Base-by-base conservation (phyloP, 257 asterid species). In the Jasminum sambac region DNA sequence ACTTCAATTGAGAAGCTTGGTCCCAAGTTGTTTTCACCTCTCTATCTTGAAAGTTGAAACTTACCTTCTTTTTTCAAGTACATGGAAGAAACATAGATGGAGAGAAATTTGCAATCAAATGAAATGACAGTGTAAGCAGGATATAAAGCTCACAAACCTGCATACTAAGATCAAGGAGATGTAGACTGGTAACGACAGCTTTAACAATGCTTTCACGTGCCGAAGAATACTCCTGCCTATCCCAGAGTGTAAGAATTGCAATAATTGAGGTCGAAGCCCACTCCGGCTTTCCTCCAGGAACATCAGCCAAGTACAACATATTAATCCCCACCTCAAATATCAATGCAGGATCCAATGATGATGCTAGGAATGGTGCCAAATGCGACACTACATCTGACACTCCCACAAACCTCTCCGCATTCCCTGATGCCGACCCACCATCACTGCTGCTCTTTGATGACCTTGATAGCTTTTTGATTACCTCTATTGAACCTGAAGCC, bases 181-280 rank as follows among this genome's bases (percentile, higher is more conserved):
- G 98, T 84, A 91, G 76, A 78, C 87, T 89, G 41, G 88, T 91
- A 58, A 91, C 98, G 5, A 89, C 96, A 73, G 98, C 96, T 82
- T 95, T 87, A 43, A 91, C 97, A 21, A 89, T 91, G 79, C 93
- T 91, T 83, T 91, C 98, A 5, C 96, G 84, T 3, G 95, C 98
- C 58, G 96, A 89, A 66, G 98, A 87, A 78, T 87, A 89, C 81
- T 91, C 97, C 76, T 91, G 96, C 64, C 97, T 87, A 73, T 91
- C 97, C 97, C 97, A 91, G 61, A 91, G 95, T 55, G 94, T 89
- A 70, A 91, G 96, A 78, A 91, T 89, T 17, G 96, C 91, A 79
- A 86, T 89, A 66, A 84, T 89, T 30, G 97, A 87, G 0, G 85
- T 81, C 44, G 96, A 89, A 65, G 97, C 97, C 97, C 96, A 91